Evolutionary conservation across 345 rosid species (phyloP), one percentile per base, ranked within the genome.

Genomic region (Atalantia buxifolia): DNA sequence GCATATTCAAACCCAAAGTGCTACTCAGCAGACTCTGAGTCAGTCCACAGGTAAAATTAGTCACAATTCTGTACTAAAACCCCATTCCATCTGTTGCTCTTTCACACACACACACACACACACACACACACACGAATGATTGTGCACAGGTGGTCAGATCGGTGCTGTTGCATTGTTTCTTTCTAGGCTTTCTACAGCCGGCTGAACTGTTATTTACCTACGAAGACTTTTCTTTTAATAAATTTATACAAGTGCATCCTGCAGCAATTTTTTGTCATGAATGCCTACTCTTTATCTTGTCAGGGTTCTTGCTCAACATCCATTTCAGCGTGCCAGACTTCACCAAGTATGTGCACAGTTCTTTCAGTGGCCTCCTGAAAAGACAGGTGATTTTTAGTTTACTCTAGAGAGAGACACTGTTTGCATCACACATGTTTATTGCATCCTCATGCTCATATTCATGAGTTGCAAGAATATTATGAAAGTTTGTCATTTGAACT

Each of bases 1-100:
- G 99, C 99, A 31, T 96, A 94, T 83, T 79, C 83, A 86, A 90
- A 88, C 75, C 98, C 97, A 50, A 92, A 90, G 84, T 90, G 97
- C 81, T 92, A 92, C 87, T 77, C 83, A 38, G 95, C 94, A 72
- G 93, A 91, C 82, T 92, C 99, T 33, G 89, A 84, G 75, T 83
- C 70, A 56, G 92, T 90, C 76, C 78, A 81, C 76, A 82, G 92
- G 99, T 95, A 80, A 85, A 72, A 62, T 60, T 56, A 35, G 27
- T 78, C 81, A 55, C 45, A 45, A 59, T 72, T 28, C 24, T 77
- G 81, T 72, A 27, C 24, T 45, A 48, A 18, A 35, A 24, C 2
- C 73, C 35, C 19, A 13, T 13, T 53, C 27, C 16, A 2, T 35
- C 61, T 28, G 16, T 28, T 16, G 1, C 59, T 69, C 66, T 63